Base-by-base conservation (phyloP, 164 flowering plant species). In the Hamamelis virginiana region DNA sequence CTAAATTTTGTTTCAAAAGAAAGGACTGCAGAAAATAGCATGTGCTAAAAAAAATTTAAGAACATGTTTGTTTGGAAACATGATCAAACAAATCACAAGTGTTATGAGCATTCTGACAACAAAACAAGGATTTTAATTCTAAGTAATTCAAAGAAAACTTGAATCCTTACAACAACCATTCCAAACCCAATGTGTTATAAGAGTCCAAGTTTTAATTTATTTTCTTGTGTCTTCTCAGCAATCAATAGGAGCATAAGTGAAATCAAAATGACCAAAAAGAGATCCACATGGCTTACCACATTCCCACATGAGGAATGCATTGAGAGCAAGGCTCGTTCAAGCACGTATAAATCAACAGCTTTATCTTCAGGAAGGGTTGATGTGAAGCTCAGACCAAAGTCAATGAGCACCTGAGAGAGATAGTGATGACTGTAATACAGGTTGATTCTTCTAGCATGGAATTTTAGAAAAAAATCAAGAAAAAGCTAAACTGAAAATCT, bases 271-370 rank as follows among this genome's bases (percentile, higher is more conserved):
- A 28, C 45, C 12, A 14, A 52, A 60, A 65, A 10, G 4, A 55
- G 51, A 27, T 19, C 53, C 15, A 9, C 41, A 47, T 61, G 22
- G n/a, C 91, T 70, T 83, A 93, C 99, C 94, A 93, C 94, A 78
- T 87, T 80, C 59, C 97, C 97, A 76, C 98, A 96, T 10, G 97
- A 91, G 63, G 99, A 96, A 80, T 96, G 98, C 99, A 96, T 85
- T 28, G 98, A 91, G 26, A 92, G 76, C 80, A 96, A 80, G 3
- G 99, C 98, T 76, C 98, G 81, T 75, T 96, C 99, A 46, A 96
- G 89, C 50, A 96, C 97, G 77, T 91, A 96, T 61, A 96, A 77
- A 70, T 93, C 99, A 68, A 96, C 98, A 56, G 99, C 98, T 82
- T 91, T 93, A 77, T 93, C 97, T 83, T 96, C 97, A 22, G 97